A percentile compares a stretch with the other conserved stretches of the same genome.
Evolutionary conservation across 2,329 filamentous ascomycete genomes (phyloP).

Genomic region (Fusarium globosum): DNA sequence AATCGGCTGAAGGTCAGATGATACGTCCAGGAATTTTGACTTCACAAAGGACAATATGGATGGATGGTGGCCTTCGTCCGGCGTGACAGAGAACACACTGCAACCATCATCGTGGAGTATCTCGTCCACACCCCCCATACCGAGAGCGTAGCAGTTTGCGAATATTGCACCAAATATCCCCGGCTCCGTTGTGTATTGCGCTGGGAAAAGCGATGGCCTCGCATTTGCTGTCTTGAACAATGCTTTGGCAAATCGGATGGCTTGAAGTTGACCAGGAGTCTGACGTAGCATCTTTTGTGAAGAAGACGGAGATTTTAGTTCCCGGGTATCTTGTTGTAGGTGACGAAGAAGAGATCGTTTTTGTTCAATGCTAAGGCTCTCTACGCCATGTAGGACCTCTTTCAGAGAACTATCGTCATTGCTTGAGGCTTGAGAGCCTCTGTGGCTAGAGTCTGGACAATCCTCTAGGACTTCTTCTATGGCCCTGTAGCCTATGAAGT

Average conservation of each 20-base stretch:
- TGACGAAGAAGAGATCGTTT: conserved; percentile 38
- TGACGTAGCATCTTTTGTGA: background rate
- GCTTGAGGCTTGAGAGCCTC: background rate
- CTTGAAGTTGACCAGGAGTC: conserved; percentile 36
- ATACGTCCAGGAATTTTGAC: conserved; percentile 39
- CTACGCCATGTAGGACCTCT: conserved; percentile 27
- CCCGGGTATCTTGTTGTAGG: conserved; percentile 32
- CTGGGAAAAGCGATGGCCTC: conserved; percentile 25
- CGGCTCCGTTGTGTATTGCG: conserved; percentile 30
- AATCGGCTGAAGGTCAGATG: conserved; percentile 47
- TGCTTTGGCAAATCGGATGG: conserved; percentile 36
- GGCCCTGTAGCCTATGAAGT: background rate
- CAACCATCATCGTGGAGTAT: conserved; percentile 45
- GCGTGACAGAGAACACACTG: conserved; percentile 48
- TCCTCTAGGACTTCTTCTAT: conserved; percentile 21
- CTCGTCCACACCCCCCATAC: conserved; percentile 41
- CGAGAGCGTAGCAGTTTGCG: conserved; percentile 52
- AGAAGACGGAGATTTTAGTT: background rate
- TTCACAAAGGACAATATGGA: conserved; percentile 41
- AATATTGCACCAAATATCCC: conserved; percentile 51
- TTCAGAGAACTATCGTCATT: conserved; percentile 14
- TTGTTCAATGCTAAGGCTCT: conserved; percentile 31
- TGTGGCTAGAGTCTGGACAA: background rate
- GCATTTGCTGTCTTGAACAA: conserved; percentile 28
- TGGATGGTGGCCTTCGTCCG: conserved; percentile 38